Evolutionary conservation across 2,329 filamentous ascomycete species (phyloP), one percentile per base, ranked within the genome.

Genomic region (Calonectria pteridis): DNA sequence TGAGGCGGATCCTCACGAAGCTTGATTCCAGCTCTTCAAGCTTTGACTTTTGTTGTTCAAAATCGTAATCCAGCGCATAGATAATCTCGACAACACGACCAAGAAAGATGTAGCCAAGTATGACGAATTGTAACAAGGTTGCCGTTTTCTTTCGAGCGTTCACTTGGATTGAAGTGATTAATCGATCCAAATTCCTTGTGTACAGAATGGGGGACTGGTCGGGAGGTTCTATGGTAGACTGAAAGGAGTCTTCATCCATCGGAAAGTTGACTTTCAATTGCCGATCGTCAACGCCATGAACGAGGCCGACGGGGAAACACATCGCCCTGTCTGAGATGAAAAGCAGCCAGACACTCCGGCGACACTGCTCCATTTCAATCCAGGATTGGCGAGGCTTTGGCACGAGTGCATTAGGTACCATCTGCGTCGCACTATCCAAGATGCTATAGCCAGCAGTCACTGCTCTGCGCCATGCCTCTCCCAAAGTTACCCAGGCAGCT

Each of bases 401-500:
- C 1, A 73, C 68, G 13, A 80, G 70, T 3, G 73, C 71, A 26
- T 65, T 67, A 2, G 75, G 72, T 23, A 58, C 64, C 26, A 46
- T 37, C 5, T 68, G 55, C 14, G 58, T 62, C 16, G 35, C 28
- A 2, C 62, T 58, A 28, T 78, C 76, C 13, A 70, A 59, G 7
- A 75, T 73, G 40, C 67, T 77, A 50, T 68, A 78, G 26, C 77
- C 79, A 11, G 73, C 72, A 13, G 73, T 73, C 20, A 78, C 77
- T 6, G 77, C 77, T 51, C 78, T 78, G 20, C 78, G 75, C 79
- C 80, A 81, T 4, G 77, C 78, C 31, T 81, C 75, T 6, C 75
- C 76, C 1, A 81, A 74, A 20, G 79, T 37, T 11, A 79, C 53
- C 73, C 77, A 77, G 3, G 77, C 69, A 4, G 70, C 62, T 1